A percentile compares a stretch with the other conserved stretches of the same genome.
These are phyloP conservation scores for Phaffia rhodozyma DNA, from an alignment of 1,284 basidiomycete species.

Conservation along the genomic window DNA sequence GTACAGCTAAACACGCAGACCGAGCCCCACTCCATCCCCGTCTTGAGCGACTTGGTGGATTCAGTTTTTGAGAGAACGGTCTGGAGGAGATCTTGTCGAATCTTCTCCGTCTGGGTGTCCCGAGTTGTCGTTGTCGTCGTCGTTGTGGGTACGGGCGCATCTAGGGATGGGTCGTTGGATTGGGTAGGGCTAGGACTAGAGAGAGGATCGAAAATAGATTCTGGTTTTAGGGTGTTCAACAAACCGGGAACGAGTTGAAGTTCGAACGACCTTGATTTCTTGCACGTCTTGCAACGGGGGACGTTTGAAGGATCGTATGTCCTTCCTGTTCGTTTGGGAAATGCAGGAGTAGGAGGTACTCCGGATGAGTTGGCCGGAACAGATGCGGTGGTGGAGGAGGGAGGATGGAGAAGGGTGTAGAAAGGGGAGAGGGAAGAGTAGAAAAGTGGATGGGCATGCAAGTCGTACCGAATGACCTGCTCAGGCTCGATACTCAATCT, in stretches of 20 bases:
- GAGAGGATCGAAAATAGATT: slow-evolving; percentile 19
- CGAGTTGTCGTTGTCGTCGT: slow-evolving; percentile 18
- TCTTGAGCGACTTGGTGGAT: slow-evolving; percentile 15
- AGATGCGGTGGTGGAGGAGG: not conserved
- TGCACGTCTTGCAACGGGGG: slow-evolving; percentile 30
- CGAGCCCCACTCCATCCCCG: slow-evolving; percentile 37
- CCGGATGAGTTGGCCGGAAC: not conserved
- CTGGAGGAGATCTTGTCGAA: slow-evolving; percentile 19
- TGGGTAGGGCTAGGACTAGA: not conserved
- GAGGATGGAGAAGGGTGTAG: not conserved
- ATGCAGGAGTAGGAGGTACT: too few species aligned
- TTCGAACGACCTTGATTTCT: slow-evolving; percentile 31
- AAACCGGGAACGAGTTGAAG: slow-evolving; percentile 35
- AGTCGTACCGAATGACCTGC: slow-evolving; percentile 37
- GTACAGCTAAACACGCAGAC: slow-evolving; percentile 35
- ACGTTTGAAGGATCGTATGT: slow-evolving; percentile 25
- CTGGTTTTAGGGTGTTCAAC: slow-evolving; percentile 30
- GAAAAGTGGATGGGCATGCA: slow-evolving; percentile 32
- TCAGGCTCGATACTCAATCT: slow-evolving; percentile 27
- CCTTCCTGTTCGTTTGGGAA: too few species aligned
- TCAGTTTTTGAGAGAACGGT: slow-evolving; percentile 20
- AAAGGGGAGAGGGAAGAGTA: slow-evolving; percentile 32
- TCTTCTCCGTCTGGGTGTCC: slow-evolving; percentile 6
- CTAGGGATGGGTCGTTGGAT: slow-evolving; percentile 3
- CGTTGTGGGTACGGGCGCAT: slow-evolving; percentile 27